Base-by-base conservation (phyloP, 345 rosid genomes). In the Rhodomyrtus tomentosa region DNA sequence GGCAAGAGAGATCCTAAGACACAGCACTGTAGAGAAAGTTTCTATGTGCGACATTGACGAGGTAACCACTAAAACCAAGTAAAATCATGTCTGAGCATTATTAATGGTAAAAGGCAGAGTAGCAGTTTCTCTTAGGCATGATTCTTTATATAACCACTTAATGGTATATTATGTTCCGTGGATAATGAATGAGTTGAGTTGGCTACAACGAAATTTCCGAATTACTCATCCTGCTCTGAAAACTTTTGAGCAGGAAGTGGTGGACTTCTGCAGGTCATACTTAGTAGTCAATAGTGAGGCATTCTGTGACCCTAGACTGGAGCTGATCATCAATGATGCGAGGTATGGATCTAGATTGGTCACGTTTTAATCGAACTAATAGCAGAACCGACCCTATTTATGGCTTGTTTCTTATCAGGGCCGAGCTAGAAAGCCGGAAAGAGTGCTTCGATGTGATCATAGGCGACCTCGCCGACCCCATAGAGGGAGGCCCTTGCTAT, bases 391-490 rank as follows among this genome's bases (percentile, higher is more conserved):
- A 29, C 29, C 40, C 45, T 32, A 68, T 68, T 32, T 18, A 36
- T 4, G 54, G 53, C 54, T 32, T 10, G 55, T 29, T 45, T n/a
- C 7, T 55, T 68, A 49, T 21, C 90, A 93, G 94, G 86, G 86
- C 87, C 59, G 96, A 92, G 85, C 89, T 93, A 76, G 93, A 91
- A 81, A 92, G 45, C 54, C 88, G 88, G 52, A 84, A 84, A 50
- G 92, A 89, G 54, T 27, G 81, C 49, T 92, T 86, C 25, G 94
- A 93, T 90, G 92, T 93, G 85, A 92, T 93, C 80, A 84, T 93
- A 14, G 96, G 96, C 27, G 96, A 93, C 88, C 85, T 93, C 48
- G 96, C 96, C 9, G 96, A 93, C 86, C 96, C 96, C 25, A 89
- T 93, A 4, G 96, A 92, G 68, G 96, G 93, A 82, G 96, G 96